Evolutionary conservation across 2,329 filamentous ascomycete species (phyloP), one percentile per base, ranked within the genome.

Genomic region (Pyrenophora tritici-repentis): DNA sequence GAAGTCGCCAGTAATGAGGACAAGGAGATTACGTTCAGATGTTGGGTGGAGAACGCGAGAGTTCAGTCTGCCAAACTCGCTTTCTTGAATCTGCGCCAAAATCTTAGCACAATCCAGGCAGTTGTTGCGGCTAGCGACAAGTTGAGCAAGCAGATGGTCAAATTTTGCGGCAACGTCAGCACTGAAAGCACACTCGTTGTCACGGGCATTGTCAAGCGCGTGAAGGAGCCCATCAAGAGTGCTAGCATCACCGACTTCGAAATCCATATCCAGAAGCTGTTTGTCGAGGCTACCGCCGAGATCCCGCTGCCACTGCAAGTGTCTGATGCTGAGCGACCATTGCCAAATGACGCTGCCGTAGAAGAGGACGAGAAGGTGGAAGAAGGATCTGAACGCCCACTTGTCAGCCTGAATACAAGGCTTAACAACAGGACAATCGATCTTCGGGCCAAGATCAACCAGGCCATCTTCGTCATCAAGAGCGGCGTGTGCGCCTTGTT

Each of bases 381-480:
- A 46, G 81, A 82, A 52, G 78, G 79, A 8, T 80, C 82, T 44
- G 79, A 79, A 16, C 71, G 79, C 42, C 90, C 92, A 1, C 83
- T 89, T 44, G 92, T 95, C 24, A 88, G 85, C 54, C 85, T 97
- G 73, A 85, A 86, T 68, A 95, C 91, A 1, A 86, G 93, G 62
- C 83, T 97, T 42, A 89, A 96, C 80, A 96, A 97, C 81, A 86
- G 90, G 53, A 90, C 90, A 44, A 89, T 99, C 78, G 92, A 97
- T 78, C 89, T 97, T 71, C 87, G 94, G 50, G 90, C 91, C 1
- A 90, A 91, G 56, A 88, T 95, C 56, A 95, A 94, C 76, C 90
- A 95, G 73, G 91, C 92, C 52, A 91, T 91, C 67, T 93, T 93
- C 80, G 75, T 80, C 66, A 84, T 87, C 67, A 86, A 84, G 59